A percentile compares a stretch with the other conserved stretches of the same genome.
These are phyloP conservation scores for Monosporascus sp. DNA, from an alignment of 2,329 filamentous ascomycete species.

Conservation along the genomic window DNA sequence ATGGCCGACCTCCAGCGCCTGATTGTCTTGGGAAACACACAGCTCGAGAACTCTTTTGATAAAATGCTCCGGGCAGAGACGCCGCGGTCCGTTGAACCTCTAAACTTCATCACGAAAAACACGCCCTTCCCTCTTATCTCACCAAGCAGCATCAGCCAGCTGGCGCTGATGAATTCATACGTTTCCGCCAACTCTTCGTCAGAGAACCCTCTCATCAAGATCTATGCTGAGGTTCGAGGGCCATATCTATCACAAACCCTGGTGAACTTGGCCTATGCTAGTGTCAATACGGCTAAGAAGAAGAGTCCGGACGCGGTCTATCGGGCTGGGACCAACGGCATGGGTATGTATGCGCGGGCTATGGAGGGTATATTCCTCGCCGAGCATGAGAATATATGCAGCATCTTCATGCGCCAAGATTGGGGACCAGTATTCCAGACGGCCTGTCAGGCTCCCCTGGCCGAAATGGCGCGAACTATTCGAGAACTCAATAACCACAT, in stretches of 20 bases:
- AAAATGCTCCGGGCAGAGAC: slow-evolving; percentile 71
- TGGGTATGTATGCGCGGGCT: slow-evolving; percentile 80
- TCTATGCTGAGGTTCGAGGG: slow-evolving; percentile 81
- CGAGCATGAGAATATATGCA: slow-evolving; percentile 87
- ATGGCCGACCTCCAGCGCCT: slow-evolving; percentile 74
- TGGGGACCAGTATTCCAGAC: slow-evolving; percentile 74
- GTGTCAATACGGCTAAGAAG: slow-evolving; percentile 75
- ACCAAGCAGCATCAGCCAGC: slow-evolving; percentile 67
- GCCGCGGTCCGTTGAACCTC: slow-evolving; percentile 74
- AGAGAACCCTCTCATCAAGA: slow-evolving; percentile 68
- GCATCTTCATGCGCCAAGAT: slow-evolving; percentile 79
- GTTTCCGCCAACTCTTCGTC: slow-evolving; percentile 57
- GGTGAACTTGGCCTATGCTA: slow-evolving; percentile 81
- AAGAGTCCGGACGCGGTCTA: slow-evolving; percentile 81
- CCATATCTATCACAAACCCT: slow-evolving; percentile 80
- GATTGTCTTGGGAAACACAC: slow-evolving; percentile 71
- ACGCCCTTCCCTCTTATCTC: slow-evolving; percentile 75
- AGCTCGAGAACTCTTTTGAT: slow-evolving; percentile 80
- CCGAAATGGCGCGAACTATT: slow-evolving; percentile 79
- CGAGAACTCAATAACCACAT: slow-evolving; percentile 88
- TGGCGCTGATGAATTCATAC: slow-evolving; percentile 75
- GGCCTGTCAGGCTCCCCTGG: slow-evolving; percentile 72
- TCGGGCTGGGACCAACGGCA: slow-evolving; percentile 81
- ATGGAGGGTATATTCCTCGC: slow-evolving; percentile 83
- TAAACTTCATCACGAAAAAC: slow-evolving; percentile 90